A percentile compares a stretch with the other conserved stretches of the same genome.
Conservation (phyloP, 352 stramenopile genomes). For the Pythium insidiosum region DNA sequence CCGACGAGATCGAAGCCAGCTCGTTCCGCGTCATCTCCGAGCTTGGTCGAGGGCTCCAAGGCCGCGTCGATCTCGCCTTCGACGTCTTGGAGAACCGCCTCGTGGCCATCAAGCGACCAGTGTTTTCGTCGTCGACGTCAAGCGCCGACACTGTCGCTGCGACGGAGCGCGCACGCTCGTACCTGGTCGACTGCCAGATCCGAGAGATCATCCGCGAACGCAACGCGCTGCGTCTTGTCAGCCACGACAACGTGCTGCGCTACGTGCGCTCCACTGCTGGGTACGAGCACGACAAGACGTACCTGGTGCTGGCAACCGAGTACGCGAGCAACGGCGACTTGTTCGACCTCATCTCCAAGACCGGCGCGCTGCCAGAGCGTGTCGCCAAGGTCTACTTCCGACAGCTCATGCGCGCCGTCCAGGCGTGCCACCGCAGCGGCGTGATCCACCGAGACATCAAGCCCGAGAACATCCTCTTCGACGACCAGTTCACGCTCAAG, state of each 20-base stretch:
- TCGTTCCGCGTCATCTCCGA: conserved; percentile 38
- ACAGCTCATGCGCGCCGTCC: conserved; percentile 62
- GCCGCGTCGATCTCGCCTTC: conserved; percentile 44
- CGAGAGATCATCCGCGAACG: conserved; percentile 49
- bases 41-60: conserved; percentile 48
- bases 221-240: conserved; percentile 37
- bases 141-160: conserved; percentile 23
- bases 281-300: conserved; percentile 30
- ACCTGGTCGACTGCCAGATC: conserved; percentile 56
- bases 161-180: too few relatives aligned
- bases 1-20: conserved; percentile 1
- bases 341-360: conserved; percentile 76
- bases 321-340: conserved; percentile 73
- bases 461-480: conserved; percentile 88
- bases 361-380: conserved; percentile 44
- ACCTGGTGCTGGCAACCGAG: conserved; percentile 71
- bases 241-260: conserved; percentile 13
- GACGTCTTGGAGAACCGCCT: conserved; percentile 28
- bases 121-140: conserved; percentile 24
- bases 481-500: conserved; percentile 77
- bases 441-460: conserved; percentile 87
- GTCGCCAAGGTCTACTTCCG: conserved; percentile 64
- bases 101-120: conserved; percentile 56
- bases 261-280: conserved; percentile 8
- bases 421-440: conserved; percentile 60